These are phyloP conservation scores for Alternaria brassicicola DNA, from an alignment of 2,329 filamentous ascomycete genomes.

Conservation along the genomic window DNA sequence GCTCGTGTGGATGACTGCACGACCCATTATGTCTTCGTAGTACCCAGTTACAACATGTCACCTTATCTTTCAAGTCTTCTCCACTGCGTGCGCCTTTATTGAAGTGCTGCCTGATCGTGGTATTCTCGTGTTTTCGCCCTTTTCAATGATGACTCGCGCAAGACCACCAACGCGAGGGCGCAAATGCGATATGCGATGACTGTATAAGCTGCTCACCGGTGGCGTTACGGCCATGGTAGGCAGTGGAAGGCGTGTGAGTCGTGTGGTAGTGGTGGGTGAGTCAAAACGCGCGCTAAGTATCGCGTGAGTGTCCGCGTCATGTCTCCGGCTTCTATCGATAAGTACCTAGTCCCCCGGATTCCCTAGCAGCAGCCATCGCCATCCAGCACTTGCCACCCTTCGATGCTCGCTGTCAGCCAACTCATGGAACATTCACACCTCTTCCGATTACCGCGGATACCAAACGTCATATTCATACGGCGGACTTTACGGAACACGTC, in stretches of 20 bases:
- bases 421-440: slow-evolving; percentile 42
- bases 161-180: slow-evolving; percentile 8
- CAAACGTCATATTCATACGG: slow-evolving; percentile 33
- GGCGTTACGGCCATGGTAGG: neutral
- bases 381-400: slow-evolving; percentile 26
- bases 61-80: neutral
- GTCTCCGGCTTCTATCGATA: slow-evolving; percentile 24
- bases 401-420: slow-evolving; percentile 39
- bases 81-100: neutral
- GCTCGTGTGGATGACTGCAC: neutral
- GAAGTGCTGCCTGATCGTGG: neutral
- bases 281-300: slow-evolving; percentile 23
- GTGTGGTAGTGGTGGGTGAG: slow-evolving; percentile 12
- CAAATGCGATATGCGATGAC: slow-evolving; percentile 1
- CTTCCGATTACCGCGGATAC: slow-evolving; percentile 30
- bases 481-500: slow-evolving; percentile 26
- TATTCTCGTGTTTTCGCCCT: slow-evolving; percentile 33
- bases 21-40: neutral
- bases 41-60: neutral
- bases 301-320: slow-evolving; percentile 15
- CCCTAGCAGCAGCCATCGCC: slow-evolving; percentile 15
- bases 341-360: slow-evolving; percentile 18
- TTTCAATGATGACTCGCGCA: slow-evolving; percentile 3
- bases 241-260: neutral
- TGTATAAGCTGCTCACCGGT: neutral